Percentiles rank a stretch among this genome's conserved stretches.
Conservation (phyloP, 805 yeast genomes). For the Yarrowia alimentaria region DNA sequence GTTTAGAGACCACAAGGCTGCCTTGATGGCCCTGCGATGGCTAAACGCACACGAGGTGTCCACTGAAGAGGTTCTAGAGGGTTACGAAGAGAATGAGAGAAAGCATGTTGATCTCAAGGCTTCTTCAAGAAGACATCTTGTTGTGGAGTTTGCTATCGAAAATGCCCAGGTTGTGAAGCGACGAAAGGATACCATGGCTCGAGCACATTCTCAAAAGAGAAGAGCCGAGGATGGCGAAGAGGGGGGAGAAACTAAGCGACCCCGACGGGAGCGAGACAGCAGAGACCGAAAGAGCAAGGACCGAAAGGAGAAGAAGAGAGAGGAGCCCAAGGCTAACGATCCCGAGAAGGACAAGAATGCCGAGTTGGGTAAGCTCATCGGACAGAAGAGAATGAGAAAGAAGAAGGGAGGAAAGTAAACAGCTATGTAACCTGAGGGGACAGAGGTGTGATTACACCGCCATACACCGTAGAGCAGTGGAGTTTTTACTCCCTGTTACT, state of each 20-base stretch:
- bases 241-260: slow-evolving; percentile 1
- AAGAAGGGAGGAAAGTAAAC: slow-evolving; percentile 29
- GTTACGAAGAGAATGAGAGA: slow-evolving; percentile 32
- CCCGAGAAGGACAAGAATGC: slow-evolving; percentile 30
- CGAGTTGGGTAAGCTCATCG: slow-evolving; percentile 35
- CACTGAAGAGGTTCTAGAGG: slow-evolving; percentile 54
- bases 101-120: slow-evolving; percentile 35
- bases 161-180: slow-evolving; percentile 91
- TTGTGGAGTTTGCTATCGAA: slow-evolving; percentile 94
- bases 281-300: no score
- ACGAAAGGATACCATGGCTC: slow-evolving; percentile 57
- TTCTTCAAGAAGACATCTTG: slow-evolving; percentile 64
- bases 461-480: no score
- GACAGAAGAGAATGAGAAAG: slow-evolving; percentile 40
- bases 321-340: slow-evolving; percentile 2
- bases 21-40: slow-evolving; percentile 96
- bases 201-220: slow-evolving; percentile 30
- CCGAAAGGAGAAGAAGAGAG: no score
- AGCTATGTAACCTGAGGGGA: background rate
- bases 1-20: slow-evolving; percentile 85
- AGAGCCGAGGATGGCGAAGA: slow-evolving; percentile 29
- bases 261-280: slow-evolving; percentile 15
- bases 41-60: slow-evolving; percentile 88
- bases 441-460: background rate
- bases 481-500: no score